Percentiles rank a stretch among this genome's conserved stretches.
Evolutionary conservation across 768 basidiomycete genomes (phyloP).

Genomic region (Macrolepiota fuliginosa): DNA sequence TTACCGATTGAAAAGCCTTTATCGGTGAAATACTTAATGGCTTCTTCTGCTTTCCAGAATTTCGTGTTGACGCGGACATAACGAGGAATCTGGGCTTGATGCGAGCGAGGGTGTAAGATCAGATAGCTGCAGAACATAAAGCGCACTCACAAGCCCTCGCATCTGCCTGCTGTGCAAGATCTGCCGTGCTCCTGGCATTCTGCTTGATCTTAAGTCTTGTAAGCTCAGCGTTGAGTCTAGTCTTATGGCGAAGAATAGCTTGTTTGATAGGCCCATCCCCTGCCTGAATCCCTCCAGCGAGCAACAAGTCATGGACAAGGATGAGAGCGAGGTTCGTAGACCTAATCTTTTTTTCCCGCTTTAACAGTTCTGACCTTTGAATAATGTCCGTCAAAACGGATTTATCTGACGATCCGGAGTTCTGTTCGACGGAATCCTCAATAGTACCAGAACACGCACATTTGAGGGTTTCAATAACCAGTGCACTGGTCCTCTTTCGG

Average conservation of each 20-base stretch:
- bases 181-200: slow-evolving; percentile 61
- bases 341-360: slow-evolving; percentile 75
- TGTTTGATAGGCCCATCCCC: slow-evolving; percentile 90
- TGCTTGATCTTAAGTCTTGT: slow-evolving; percentile 79
- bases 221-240: slow-evolving; percentile 83
- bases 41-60: slow-evolving; percentile 64
- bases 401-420: slow-evolving; percentile 56
- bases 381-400: slow-evolving; percentile 72
- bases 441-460: slow-evolving; percentile 50
- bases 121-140: slow-evolving; percentile 8
- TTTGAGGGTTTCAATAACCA: slow-evolving; percentile 94
- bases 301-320: slow-evolving; percentile 87
- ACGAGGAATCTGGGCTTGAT: slow-evolving; percentile 68
- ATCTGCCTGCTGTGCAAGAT: slow-evolving; percentile 62
- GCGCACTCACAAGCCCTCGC: slow-evolving; percentile 53
- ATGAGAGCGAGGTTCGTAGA: slow-evolving; percentile 78
- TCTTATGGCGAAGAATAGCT: slow-evolving; percentile 85
- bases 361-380: slow-evolving; percentile 60
- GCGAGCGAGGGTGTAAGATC: slow-evolving; percentile 13
- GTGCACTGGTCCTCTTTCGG: slow-evolving; percentile 76
- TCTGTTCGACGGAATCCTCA: slow-evolving; percentile 11
- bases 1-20: slow-evolving; percentile 54
- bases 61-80: slow-evolving; percentile 83
- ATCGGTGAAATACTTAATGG: slow-evolving; percentile 51
- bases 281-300: slow-evolving; percentile 84